phyloP scores from a whole-genome alignment of 805 yeast species.

The Yueomyces sp. region DNA sequence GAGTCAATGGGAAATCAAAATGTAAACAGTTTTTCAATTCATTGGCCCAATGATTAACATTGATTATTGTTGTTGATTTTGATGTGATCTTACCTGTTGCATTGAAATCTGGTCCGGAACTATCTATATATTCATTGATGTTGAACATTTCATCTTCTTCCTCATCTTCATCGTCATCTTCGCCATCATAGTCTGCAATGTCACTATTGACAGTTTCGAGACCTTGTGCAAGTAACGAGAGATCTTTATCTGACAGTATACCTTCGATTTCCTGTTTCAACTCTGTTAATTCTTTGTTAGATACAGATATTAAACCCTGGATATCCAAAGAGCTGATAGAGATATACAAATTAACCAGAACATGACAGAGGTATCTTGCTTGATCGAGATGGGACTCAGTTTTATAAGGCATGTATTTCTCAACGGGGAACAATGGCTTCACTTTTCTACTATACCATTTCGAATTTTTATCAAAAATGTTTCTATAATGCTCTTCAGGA shows the following conservation, averaged over 20 bases:
- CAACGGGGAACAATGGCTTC: conserved; percentile 22
- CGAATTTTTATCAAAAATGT: conserved; percentile 23
- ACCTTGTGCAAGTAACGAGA: conserved; percentile 23
- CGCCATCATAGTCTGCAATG: conserved; percentile 27
- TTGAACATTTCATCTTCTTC: conserved; percentile 20
- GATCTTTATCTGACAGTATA: conserved; percentile 40
- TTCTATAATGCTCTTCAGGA: conserved; percentile 19
- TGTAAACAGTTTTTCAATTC: conserved; percentile 68
- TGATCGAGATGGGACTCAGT: conserved; percentile 58
- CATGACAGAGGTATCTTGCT: conserved; percentile 61
- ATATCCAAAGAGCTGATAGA: conserved; percentile 66
- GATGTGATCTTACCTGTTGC: conserved; percentile 49
- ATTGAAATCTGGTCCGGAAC: conserved; percentile 24
- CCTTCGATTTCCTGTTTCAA: conserved; percentile 29
- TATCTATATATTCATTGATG: conserved; percentile 16
- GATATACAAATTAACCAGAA: conserved; percentile 66
- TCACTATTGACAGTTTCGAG: conserved; percentile 25
- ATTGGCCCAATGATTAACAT: conserved; percentile 75
- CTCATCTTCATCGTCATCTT: conserved; percentile 28
- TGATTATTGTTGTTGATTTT: conserved; percentile 57
- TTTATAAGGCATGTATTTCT: conserved; percentile 52
- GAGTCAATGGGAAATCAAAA: conserved; percentile 58
- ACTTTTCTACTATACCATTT: conserved; percentile 27
- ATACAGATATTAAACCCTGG: conserved; percentile 52
- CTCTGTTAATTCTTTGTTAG: conserved; percentile 52